These are phyloP conservation scores for Kingdonia uniflora DNA, from an alignment of 164 flowering plant species.

Conservation along the genomic window DNA sequence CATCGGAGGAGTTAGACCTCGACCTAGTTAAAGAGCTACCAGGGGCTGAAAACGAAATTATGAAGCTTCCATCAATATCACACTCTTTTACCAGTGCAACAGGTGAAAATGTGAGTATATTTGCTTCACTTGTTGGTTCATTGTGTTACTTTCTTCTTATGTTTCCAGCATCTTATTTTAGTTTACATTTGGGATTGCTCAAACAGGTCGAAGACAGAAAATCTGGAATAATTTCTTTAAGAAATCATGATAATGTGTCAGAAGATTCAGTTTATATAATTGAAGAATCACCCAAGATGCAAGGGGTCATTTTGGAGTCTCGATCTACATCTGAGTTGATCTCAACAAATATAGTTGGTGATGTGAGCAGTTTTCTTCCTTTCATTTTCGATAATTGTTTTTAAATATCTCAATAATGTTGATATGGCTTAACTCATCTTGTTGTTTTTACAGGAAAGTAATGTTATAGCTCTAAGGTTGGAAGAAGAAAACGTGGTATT, in stretches of 20 bases:
- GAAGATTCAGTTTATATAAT: not conserved
- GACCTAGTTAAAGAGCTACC: slow-evolving; percentile 22
- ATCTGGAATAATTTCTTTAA: not conserved
- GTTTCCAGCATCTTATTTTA: too few species aligned
- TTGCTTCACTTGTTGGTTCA: too few species aligned
- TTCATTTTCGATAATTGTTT: too few species aligned
- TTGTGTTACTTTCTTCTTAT: not conserved
- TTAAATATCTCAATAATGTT: too few species aligned
- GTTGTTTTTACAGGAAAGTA: too few species aligned
- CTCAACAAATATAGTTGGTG: not conserved
- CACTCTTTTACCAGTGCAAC: not conserved
- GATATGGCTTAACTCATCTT: too few species aligned
- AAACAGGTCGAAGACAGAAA: slow-evolving; percentile 2
- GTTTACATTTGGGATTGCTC: too few species aligned
- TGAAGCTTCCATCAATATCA: not conserved
- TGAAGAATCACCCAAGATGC: not conserved
- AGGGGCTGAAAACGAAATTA: slow-evolving; percentile 1
- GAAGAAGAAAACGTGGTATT: too few species aligned
- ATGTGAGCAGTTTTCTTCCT: not conserved
- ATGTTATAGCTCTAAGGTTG: too few species aligned
- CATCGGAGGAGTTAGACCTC: slow-evolving; percentile 17
- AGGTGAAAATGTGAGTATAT: too few species aligned
- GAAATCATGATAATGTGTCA: not conserved
- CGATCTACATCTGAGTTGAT: not conserved
- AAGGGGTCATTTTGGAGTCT: not conserved